Percentiles rank a stretch among this genome's conserved stretches.
phyloP scores from a whole-genome alignment of 306 rosid genomes.

The Castanopsis chinensis region DNA sequence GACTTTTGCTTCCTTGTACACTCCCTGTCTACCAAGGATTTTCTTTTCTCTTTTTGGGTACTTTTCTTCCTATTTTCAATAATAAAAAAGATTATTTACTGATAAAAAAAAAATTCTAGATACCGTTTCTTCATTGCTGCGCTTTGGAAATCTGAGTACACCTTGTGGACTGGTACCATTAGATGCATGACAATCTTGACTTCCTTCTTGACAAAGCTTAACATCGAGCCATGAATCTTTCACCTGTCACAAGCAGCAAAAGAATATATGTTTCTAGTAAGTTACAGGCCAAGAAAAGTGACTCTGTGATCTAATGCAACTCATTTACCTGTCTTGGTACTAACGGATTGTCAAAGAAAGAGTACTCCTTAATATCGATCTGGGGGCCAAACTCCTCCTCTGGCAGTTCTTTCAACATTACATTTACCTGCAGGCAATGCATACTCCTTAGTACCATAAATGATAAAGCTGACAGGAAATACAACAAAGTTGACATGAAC shows the following conservation, averaged over 20 bases:
- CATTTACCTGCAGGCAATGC: constrained; percentile 55
- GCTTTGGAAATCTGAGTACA: constrained; percentile 77
- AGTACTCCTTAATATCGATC: constrained; percentile 77
- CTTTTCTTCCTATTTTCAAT: too few relatives aligned
- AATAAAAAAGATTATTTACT: too few relatives aligned
- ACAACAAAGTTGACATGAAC: not conserved
- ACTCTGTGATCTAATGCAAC: constrained; percentile 2
- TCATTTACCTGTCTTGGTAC: constrained; percentile 62
- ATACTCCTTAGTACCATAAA: constrained; percentile 24
- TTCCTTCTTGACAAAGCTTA: constrained; percentile 79
- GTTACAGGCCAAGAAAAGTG: constrained; percentile 9
- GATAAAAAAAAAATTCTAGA: not conserved
- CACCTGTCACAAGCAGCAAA: constrained; percentile 51
- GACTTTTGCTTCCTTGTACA: too few relatives aligned
- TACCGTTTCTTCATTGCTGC: constrained; percentile 90
- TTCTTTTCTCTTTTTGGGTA: too few relatives aligned
- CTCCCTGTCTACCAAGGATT: too few relatives aligned
- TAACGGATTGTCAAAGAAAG: constrained; percentile 82
- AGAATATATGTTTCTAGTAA: constrained; percentile 3
- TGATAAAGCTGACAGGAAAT: not conserved
- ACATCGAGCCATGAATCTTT: constrained; percentile 87
- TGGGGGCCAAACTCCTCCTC: constrained; percentile 81
- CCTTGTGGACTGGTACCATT: constrained; percentile 48
- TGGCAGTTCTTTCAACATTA: constrained; percentile 72
- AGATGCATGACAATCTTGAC: constrained; percentile 46